Evolutionary conservation across 306 rosid genomes (phyloP), one percentile per base, ranked within the genome.

Genomic region (Vigna mungo): DNA sequence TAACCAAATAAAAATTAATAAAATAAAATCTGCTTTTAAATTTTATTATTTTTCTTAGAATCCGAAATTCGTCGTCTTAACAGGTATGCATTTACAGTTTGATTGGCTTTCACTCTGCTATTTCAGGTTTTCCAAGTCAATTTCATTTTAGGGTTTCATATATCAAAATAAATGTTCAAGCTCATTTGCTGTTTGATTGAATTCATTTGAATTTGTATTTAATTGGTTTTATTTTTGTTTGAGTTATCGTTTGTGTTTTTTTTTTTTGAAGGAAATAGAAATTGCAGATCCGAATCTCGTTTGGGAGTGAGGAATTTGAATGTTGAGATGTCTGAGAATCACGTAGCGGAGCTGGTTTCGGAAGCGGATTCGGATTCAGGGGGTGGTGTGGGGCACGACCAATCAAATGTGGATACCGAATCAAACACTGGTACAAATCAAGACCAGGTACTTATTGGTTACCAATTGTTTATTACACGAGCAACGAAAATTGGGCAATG

Each of bases 241-340:
- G 49, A 68, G 59, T 63, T 71, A 52, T 39, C 15, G 1, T 41
- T 76, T 23, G n/a, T 59, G 15, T 13, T 27, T 43, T 8, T 49
- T 64, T 21, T 61, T 62, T 27, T 58, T 0, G 11, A 48, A 7
- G 30, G 25, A 46, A 17, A 13, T 14, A 62, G 36, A 56, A 75
- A 55, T 65, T 59, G 73, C 79, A 60, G 87, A 86, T 86, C 88
- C 77, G 62, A 68, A 69, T 80, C 75, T 82, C 39, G 81, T 76
- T 71, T 77, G 30, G 75, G 77, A 74, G 61, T 36, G 78, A 30
- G 60, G 69, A 53, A 39, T 41, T 84, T 80, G 68, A 87, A 81
- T 84, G 82, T 80, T 66, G 83, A 71, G 53, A 88, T 91, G 93
- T 86, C 97, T 74, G 97, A 87, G 78, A 87, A 81, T 81, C 79